These are phyloP conservation scores for Ceratobasidium sp. DNA, from an alignment of 1,284 basidiomycete genomes.

Conservation along the genomic window DNA sequence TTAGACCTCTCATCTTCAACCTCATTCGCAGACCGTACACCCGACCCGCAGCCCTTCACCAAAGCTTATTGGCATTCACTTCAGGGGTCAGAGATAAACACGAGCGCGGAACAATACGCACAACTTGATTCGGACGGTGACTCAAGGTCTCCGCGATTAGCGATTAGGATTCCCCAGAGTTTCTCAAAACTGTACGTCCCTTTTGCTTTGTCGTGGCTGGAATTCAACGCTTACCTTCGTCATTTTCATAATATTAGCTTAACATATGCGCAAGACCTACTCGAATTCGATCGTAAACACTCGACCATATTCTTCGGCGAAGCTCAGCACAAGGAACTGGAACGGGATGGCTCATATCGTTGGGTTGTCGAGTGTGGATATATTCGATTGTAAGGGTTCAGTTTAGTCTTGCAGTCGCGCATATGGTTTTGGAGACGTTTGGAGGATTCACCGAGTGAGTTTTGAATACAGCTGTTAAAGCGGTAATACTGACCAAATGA, in stretches of 20 bases:
- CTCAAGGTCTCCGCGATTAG: conserved; percentile 79
- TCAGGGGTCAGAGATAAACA: conserved; percentile 80
- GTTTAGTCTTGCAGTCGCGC: conserved; percentile 30
- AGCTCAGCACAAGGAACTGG: conserved; percentile 67
- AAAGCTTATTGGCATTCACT: conserved; percentile 83
- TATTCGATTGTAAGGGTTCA: background rate
- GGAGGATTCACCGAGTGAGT: conserved; percentile 51
- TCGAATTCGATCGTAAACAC: conserved; percentile 83
- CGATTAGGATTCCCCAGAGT: conserved; percentile 71
- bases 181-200: conserved; percentile 76
- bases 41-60: conserved; percentile 26
- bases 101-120: conserved; percentile 88
- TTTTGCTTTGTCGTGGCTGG: conserved; percentile 33
- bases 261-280: conserved; percentile 86
- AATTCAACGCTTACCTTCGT: background rate
- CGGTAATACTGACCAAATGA: conserved; percentile 52
- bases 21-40: background rate
- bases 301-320: conserved; percentile 82
- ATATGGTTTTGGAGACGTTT: conserved; percentile 70
- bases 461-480: background rate
- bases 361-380: conserved; percentile 69
- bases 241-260: conserved; percentile 71
- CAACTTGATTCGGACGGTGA: conserved; percentile 87
- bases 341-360: conserved; percentile 76
- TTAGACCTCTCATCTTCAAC: conserved; percentile 56